These are phyloP conservation scores for Arthromyces matolae DNA, from an alignment of 768 basidiomycete species.

Conservation along the genomic window DNA sequence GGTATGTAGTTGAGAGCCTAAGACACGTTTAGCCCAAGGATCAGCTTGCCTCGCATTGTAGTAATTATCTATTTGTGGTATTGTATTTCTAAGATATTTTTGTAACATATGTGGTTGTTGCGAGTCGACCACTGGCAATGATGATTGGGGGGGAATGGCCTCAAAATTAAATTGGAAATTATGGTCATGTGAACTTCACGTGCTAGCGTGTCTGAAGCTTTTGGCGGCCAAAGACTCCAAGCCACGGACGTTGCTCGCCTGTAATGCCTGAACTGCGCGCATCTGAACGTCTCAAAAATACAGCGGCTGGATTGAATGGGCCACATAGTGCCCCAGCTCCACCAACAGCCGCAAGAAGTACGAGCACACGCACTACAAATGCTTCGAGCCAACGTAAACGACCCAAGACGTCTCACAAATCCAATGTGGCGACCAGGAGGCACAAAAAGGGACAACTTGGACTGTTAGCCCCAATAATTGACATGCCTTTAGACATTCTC, in stretches of 20 bases:
- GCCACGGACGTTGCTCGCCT: not conserved
- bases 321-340: not conserved
- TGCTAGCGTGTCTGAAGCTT: too few species aligned
- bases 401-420: not conserved
- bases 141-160: too few species aligned
- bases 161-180: too few species aligned
- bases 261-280: not conserved
- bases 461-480: slow-evolving; percentile 25
- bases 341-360: not conserved
- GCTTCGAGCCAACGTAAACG: slow-evolving; percentile 3
- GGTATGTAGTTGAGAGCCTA: slow-evolving; percentile 13
- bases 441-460: slow-evolving; percentile 25
- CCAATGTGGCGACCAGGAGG: not conserved
- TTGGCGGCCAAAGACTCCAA: too few species aligned
- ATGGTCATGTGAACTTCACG: too few species aligned
- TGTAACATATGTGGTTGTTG: too few species aligned
- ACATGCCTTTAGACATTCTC: slow-evolving; percentile 34
- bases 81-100: not conserved
- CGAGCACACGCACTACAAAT: too few species aligned
- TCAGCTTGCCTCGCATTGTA: too few species aligned
- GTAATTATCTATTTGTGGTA: slow-evolving; percentile 3
- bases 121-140: too few species aligned
- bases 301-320: not conserved
- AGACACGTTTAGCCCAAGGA: too few species aligned
- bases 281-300: slow-evolving; percentile 5